Percentiles rank a stretch among this genome's conserved stretches.
phyloP scores from a whole-genome alignment of 306 rosid genomes.

The Purshia tridentata region DNA sequence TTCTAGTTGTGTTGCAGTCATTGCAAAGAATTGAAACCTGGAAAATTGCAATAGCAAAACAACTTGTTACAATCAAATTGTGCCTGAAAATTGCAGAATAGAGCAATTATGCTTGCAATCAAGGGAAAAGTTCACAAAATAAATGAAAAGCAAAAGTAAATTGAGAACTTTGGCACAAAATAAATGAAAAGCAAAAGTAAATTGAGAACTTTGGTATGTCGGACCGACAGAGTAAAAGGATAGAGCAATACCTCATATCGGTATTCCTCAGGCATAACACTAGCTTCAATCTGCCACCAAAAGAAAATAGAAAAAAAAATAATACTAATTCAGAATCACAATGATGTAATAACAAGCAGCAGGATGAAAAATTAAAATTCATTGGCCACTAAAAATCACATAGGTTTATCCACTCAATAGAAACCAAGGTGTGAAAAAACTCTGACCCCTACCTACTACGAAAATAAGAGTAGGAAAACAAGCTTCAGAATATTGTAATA shows the following conservation, averaged over 20 bases:
- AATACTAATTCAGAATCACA: not conserved
- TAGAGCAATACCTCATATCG: slow-evolving; percentile 47
- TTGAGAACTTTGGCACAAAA: not conserved
- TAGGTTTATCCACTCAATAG: not conserved
- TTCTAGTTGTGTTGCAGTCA: slow-evolving; percentile 53
- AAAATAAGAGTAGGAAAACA: not conserved
- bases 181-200: slow-evolving; percentile 4
- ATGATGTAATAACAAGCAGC: not conserved
- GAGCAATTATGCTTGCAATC: slow-evolving; percentile 3
- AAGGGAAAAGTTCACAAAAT: not conserved
- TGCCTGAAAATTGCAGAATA: not conserved
- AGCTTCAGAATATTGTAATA: not conserved
- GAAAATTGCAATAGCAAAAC: not conserved
- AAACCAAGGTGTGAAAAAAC: not conserved
- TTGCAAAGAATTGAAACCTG: slow-evolving; percentile 79
- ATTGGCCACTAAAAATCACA: not conserved
- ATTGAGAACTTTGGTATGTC: not conserved
- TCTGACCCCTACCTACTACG: not conserved
- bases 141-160: slow-evolving; percentile 1
- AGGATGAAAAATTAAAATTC: slow-evolving; percentile 2
- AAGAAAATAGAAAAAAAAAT: slow-evolving; percentile 5
- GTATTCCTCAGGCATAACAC: slow-evolving; percentile 46
- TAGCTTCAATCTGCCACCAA: slow-evolving; percentile 41
- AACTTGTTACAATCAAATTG: not conserved
- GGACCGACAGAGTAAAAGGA: not conserved